Percentiles rank a stretch among this genome's conserved stretches.
Conservation (phyloP, 768 basidiomycete genomes). For the Sarcodon aspratus region DNA sequence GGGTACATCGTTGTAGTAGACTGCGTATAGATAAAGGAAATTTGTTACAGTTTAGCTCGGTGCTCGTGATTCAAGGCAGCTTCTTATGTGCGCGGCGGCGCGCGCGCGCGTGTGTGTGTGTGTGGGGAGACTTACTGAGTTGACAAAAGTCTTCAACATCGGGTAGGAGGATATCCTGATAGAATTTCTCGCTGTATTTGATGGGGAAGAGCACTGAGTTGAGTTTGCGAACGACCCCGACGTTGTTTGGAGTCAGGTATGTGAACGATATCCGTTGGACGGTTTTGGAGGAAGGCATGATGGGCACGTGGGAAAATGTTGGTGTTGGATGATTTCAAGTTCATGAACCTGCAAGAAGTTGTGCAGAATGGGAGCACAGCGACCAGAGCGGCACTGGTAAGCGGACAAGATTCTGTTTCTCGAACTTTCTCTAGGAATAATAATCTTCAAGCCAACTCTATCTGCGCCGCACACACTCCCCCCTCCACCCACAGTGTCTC, state of each 20-base stretch:
- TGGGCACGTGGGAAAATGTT: slow-evolving; percentile 13
- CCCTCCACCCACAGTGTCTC: too few species aligned
- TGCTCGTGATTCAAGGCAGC: neutral
- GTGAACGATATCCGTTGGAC: slow-evolving; percentile 53
- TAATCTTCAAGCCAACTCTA: too few species aligned
- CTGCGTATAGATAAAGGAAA: slow-evolving; percentile 23
- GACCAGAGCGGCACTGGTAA: neutral
- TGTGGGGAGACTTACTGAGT: slow-evolving; percentile 48
- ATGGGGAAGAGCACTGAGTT: slow-evolving; percentile 82
- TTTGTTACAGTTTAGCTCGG: neutral
- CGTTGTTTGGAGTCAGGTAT: slow-evolving; percentile 68
- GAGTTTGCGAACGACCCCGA: slow-evolving; percentile 62
- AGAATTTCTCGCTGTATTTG: slow-evolving; percentile 83
- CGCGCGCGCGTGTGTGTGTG: slow-evolving; percentile 1
- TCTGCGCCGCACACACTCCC: too few species aligned
- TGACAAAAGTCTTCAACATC: slow-evolving; percentile 83
- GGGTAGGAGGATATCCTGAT: slow-evolving; percentile 62
- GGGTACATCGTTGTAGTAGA: slow-evolving; percentile 90
- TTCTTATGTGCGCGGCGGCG: slow-evolving; percentile 2
- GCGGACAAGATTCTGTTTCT: too few species aligned
- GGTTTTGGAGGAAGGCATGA: slow-evolving; percentile 17
- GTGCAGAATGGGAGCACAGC: neutral
- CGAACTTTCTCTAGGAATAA: too few species aligned
- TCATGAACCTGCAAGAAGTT: neutral
- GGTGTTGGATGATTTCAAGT: neutral